Conservation (phyloP, 177 flowering plant genomes). For the Tripterygium wilfordii region DNA sequence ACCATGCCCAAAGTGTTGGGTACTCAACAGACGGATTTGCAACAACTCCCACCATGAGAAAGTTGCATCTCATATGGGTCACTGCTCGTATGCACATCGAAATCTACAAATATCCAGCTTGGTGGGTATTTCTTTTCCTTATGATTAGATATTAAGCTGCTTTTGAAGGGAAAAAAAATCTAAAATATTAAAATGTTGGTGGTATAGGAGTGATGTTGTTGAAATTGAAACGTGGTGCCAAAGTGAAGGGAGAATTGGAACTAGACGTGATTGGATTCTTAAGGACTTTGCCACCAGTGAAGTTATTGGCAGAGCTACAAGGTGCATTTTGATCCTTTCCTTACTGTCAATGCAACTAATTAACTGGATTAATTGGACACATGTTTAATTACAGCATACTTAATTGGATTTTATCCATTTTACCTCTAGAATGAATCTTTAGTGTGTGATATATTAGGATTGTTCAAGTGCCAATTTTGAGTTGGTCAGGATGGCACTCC, state of each 20-base stretch:
- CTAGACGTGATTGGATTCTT: constrained; percentile 94
- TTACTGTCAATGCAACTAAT: neutral
- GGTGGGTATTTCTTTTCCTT: constrained; percentile 39
- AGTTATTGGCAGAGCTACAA: constrained; percentile 95
- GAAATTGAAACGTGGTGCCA: constrained; percentile 99
- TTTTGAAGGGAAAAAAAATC: too few relatives aligned
- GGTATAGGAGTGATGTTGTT: constrained; percentile 94
- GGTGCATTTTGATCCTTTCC: constrained; percentile 24
- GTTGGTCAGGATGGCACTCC: too few relatives aligned
- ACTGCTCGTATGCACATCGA: constrained; percentile 98
- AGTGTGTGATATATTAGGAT: too few relatives aligned
- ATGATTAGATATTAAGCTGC: too few relatives aligned
- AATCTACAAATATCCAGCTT: constrained; percentile 93
- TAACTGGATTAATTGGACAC: too few relatives aligned
- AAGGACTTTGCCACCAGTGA: constrained; percentile 74
- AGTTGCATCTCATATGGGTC: constrained; percentile 93
- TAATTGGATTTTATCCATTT: too few relatives aligned
- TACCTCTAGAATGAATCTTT: too few relatives aligned
- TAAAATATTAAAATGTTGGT: too few relatives aligned
- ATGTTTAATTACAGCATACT: too few relatives aligned
- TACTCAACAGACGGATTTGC: constrained; percentile 94
- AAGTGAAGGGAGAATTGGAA: constrained; percentile 87
- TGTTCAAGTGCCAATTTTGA: too few relatives aligned
- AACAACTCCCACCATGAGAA: constrained; percentile 83
- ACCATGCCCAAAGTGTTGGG: constrained; percentile 92